These are phyloP conservation scores for Orychophragmus violaceus DNA, from an alignment of 345 rosid species.

Conservation along the genomic window DNA sequence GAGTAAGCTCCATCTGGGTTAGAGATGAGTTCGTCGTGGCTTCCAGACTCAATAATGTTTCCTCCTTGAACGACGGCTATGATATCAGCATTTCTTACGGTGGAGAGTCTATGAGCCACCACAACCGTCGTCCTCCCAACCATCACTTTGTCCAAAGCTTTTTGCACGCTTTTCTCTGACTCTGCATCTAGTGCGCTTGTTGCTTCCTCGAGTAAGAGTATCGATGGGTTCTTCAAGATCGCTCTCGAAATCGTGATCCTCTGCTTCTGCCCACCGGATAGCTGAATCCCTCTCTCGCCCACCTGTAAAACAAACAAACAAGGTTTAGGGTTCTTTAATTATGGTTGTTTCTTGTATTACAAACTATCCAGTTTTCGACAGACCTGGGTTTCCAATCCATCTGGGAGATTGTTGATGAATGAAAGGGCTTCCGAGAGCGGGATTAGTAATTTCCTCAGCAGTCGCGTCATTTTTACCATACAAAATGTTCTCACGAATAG, in stretches of 20 bases:
- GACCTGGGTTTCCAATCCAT: constrained; percentile 90
- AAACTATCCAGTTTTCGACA: background rate
- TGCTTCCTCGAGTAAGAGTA: constrained; percentile 89
- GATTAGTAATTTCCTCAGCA: constrained; percentile 53
- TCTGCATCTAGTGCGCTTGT: constrained; percentile 93
- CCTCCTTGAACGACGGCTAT: constrained; percentile 78
- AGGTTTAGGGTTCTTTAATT: background rate
- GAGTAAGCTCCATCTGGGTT: constrained; percentile 60
- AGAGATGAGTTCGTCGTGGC: constrained; percentile 79
- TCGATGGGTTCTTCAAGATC: constrained; percentile 71
- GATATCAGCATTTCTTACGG: constrained; percentile 77
- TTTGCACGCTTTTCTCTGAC: constrained; percentile 89
- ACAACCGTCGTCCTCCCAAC: constrained; percentile 87
- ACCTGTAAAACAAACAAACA: constrained; percentile 39
- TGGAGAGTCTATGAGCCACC: constrained; percentile 91
- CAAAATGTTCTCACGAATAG: constrained; percentile 72
- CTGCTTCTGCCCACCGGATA: constrained; percentile 97
- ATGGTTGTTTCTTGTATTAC: background rate
- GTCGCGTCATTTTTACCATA: constrained; percentile 85
- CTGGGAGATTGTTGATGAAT: constrained; percentile 82
- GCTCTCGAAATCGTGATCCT: constrained; percentile 83
- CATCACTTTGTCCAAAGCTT: constrained; percentile 90
- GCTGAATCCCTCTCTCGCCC: constrained; percentile 88
- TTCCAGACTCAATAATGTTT: constrained; percentile 78
- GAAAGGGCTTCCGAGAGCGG: constrained; percentile 70